Evolutionary conservation across 148 eudicot genomes (phyloP).

Genomic region (Drosera capensis): DNA sequence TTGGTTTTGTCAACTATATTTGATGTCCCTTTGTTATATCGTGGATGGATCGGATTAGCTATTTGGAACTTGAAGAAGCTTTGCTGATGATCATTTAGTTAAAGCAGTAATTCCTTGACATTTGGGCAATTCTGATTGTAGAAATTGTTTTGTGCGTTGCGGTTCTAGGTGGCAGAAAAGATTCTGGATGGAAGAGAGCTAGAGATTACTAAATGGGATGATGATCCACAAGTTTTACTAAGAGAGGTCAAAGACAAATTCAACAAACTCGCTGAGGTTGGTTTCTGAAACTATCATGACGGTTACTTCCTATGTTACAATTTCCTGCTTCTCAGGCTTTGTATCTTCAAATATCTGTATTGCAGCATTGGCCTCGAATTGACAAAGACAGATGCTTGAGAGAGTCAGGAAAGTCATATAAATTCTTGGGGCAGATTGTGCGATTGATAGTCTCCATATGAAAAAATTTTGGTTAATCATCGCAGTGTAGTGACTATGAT

Average conservation of each 20-base stretch:
- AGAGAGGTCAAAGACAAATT: constrained; percentile 59
- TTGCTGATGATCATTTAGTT: background rate
- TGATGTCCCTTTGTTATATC: too few species aligned
- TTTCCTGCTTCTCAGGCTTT: background rate
- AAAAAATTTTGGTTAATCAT: too few species aligned
- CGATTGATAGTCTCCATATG: constrained; percentile 50
- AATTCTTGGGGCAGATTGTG: constrained; percentile 64
- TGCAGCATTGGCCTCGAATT: constrained; percentile 91
- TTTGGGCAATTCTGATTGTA: background rate
- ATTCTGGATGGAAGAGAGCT: constrained; percentile 45
- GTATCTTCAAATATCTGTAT: background rate
- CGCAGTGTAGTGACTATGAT: too few species aligned
- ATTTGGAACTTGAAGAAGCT: too few species aligned
- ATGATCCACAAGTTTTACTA: constrained; percentile 46
- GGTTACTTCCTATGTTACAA: constrained; percentile 1
- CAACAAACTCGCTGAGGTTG: constrained; percentile 65
- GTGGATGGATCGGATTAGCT: too few species aligned
- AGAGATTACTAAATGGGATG: constrained; percentile 66
- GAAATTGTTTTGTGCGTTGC: background rate
- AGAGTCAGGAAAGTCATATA: constrained; percentile 69
- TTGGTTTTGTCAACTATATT: too few species aligned
- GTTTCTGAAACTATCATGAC: constrained; percentile 6
- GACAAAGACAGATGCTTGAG: constrained; percentile 75
- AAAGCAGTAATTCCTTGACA: background rate
- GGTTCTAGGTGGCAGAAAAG: constrained; percentile 47